Conservation (phyloP, 768 basidiomycete genomes). For the Termitomyces sp. region DNA sequence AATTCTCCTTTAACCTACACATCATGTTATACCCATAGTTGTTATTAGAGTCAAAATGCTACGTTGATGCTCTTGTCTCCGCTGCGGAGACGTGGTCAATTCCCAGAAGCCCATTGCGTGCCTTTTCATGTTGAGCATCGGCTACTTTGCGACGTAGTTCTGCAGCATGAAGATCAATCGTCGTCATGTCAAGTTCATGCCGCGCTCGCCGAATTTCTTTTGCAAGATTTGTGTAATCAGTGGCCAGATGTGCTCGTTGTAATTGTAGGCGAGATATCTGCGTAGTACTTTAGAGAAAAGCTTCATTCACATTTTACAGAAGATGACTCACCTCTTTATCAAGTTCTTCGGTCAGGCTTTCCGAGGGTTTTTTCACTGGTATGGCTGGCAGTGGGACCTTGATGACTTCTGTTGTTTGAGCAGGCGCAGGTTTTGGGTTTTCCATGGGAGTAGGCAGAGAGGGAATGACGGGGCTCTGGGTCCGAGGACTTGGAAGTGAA, state of each 20-base stretch:
- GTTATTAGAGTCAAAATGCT: background rate
- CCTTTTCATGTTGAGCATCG: constrained; percentile 55
- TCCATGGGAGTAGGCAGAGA: constrained; percentile 1
- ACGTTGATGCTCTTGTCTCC: background rate
- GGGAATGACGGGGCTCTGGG: background rate
- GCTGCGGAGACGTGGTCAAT: constrained; percentile 33
- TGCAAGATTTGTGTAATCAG: constrained; percentile 32
- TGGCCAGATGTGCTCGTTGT: constrained; percentile 32
- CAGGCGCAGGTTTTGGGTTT: background rate
- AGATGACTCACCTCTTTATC: constrained; percentile 13
- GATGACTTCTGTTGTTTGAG: background rate
- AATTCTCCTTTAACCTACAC: too few species aligned
- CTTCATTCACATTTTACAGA: background rate
- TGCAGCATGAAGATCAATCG: constrained; percentile 54
- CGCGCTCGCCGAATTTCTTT: constrained; percentile 43
- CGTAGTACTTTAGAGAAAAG: background rate
- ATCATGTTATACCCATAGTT: too few species aligned
- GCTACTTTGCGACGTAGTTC: constrained; percentile 55
- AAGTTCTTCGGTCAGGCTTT: constrained; percentile 22
- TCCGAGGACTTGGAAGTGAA: constrained; percentile 2
- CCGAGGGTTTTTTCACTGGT: constrained; percentile 21
- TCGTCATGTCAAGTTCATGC: constrained; percentile 57
- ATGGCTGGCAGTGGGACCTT: constrained; percentile 21
- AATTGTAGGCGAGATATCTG: constrained; percentile 30
- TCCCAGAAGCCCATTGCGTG: constrained; percentile 55